These are phyloP conservation scores for Candida patagonica DNA, from an alignment of 805 yeast genomes.

Conservation along the genomic window DNA sequence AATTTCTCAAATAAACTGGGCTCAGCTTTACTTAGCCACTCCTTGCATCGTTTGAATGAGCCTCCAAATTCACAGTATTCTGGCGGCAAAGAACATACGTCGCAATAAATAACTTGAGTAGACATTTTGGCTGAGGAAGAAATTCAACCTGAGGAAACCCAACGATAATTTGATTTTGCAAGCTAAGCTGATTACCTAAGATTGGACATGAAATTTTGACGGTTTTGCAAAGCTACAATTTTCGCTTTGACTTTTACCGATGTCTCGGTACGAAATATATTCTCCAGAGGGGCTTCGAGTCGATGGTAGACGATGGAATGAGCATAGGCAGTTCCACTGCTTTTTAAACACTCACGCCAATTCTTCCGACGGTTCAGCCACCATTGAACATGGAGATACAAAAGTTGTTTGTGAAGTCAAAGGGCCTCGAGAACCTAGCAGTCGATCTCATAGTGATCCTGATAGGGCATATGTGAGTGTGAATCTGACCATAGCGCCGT, in stretches of 20 bases:
- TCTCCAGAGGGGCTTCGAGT: conserved; percentile 79
- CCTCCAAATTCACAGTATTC: conserved; percentile 92
- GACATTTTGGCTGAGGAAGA: too few species aligned
- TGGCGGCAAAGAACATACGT: conserved; percentile 74
- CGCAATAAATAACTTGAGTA: conserved; percentile 56
- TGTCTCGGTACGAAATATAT: conserved; percentile 51
- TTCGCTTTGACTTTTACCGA: neutral
- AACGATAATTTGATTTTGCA: too few species aligned
- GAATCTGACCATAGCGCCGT: conserved; percentile 65
- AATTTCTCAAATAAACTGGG: conserved; percentile 47
- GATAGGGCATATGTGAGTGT: conserved; percentile 53
- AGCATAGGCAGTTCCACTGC: conserved; percentile 72
- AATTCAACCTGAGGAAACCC: too few species aligned
- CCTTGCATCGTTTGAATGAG: conserved; percentile 68
- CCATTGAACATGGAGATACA: conserved; percentile 85
- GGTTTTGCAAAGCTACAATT: neutral
- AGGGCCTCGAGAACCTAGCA: conserved; percentile 82
- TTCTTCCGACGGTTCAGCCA: conserved; percentile 80
- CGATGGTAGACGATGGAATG: conserved; percentile 95
- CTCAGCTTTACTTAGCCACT: conserved; percentile 61
- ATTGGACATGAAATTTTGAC: too few species aligned
- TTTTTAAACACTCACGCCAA: conserved; percentile 80
- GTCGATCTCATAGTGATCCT: conserved; percentile 37
- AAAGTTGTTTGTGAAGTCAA: conserved; percentile 75
- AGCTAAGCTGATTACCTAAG: too few species aligned